Percentiles rank a stretch among this genome's conserved stretches.
These are phyloP conservation scores for Aureobasidium sp. DNA, from an alignment of 2,329 filamentous ascomycete genomes.

Conservation along the genomic window DNA sequence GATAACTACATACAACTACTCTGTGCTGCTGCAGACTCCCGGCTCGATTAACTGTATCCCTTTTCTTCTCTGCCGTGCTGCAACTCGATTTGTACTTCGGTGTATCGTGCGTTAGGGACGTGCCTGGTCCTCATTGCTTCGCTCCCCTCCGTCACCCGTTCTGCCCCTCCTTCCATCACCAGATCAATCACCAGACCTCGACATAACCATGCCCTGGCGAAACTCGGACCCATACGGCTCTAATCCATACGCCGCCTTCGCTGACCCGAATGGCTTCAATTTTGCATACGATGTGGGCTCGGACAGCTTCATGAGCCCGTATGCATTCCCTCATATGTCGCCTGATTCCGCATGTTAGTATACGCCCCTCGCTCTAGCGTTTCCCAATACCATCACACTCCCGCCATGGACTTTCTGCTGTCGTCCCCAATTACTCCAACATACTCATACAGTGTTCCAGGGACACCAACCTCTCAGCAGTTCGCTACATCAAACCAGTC, in stretches of 20 bases:
- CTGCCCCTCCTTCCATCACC: conserved; percentile 1
- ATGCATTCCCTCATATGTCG: conserved; percentile 11
- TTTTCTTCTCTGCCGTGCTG: background rate
- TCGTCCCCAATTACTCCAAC: background rate
- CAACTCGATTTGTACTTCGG: background rate
- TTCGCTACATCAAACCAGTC: conserved; percentile 2
- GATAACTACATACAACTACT: background rate
- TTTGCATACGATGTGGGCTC: conserved; percentile 7
- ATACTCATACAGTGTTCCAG: conserved; percentile 11
- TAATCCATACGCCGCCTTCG: conserved; percentile 3
- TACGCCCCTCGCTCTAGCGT: background rate
- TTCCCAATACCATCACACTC: background rate
- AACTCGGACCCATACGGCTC: conserved; percentile 8
- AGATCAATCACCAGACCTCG: conserved; percentile 10
- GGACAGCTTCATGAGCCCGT: conserved; percentile 9
- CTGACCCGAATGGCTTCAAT: conserved; percentile 8
- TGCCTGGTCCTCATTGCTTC: background rate
- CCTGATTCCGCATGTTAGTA: conserved; percentile 10
- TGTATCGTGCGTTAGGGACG: background rate
- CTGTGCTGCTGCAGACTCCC: background rate
- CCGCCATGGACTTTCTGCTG: background rate
- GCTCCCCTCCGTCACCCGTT: background rate
- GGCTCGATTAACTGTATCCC: background rate
- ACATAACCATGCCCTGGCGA: conserved; percentile 3
- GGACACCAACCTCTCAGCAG: conserved; percentile 9